Percentiles rank a stretch among this genome's conserved stretches.
phyloP scores from a whole-genome alignment of 257 asterid genomes.

The Solanum chiquidenum region DNA sequence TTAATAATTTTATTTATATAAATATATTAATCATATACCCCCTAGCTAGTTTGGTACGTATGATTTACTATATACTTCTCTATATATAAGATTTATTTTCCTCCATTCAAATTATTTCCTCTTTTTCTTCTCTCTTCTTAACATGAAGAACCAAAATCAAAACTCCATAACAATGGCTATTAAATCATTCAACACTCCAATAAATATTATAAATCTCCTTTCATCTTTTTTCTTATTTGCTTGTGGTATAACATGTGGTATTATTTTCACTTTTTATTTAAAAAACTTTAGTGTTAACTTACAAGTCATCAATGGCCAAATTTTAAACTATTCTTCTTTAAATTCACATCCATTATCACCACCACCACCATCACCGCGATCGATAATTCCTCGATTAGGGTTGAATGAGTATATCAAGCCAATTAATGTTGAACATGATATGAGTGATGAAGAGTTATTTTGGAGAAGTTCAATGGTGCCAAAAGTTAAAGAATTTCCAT shows the following conservation, averaged over 20 bases:
- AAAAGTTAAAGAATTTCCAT: slow-evolving; percentile 22
- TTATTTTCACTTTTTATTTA: slow-evolving; percentile 41
- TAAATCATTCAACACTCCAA: background rate
- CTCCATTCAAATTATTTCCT: background rate
- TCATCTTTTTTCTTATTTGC: slow-evolving; percentile 26
- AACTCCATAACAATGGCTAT: background rate
- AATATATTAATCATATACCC: background rate
- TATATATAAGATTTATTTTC: background rate
- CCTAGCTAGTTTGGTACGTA: background rate
- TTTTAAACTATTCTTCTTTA: slow-evolving; percentile 21
- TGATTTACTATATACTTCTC: background rate
- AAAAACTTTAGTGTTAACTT: slow-evolving; percentile 41
- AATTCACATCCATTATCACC: slow-evolving; percentile 2
- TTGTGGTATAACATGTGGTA: slow-evolving; percentile 43
- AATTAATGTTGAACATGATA: slow-evolving; percentile 25
- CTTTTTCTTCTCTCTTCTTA: background rate
- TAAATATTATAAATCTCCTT: slow-evolving; percentile 26
- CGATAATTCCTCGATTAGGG: background rate
- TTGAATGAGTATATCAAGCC: slow-evolving; percentile 1
- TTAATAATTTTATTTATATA: background rate
- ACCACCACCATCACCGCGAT: background rate
- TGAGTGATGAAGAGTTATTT: slow-evolving; percentile 49
- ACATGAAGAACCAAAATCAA: slow-evolving; percentile 19
- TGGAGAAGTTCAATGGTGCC: slow-evolving; percentile 47
- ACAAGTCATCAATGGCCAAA: slow-evolving; percentile 33